A percentile compares a stretch with the other conserved stretches of the same genome.
Evolutionary conservation across 2,329 filamentous ascomycete species (phyloP).

Genomic region (Xylariaceae sp.): DNA sequence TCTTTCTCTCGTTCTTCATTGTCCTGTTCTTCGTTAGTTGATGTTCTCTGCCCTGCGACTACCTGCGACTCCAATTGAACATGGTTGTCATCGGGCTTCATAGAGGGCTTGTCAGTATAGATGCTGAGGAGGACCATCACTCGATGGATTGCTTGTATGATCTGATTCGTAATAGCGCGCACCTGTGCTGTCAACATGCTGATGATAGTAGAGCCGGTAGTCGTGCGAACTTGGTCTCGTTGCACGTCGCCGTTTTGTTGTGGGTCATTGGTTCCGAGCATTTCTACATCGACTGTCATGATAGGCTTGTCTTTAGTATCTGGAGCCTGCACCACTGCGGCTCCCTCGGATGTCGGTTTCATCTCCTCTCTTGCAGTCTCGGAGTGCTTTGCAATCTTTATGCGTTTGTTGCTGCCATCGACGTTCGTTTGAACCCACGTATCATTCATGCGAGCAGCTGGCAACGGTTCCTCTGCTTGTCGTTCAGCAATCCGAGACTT

Average conservation of each 20-base stretch:
- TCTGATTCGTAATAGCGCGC: slow-evolving; percentile 19
- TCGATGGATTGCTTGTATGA: slow-evolving; percentile 17
- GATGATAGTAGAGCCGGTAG: slow-evolving; percentile 13
- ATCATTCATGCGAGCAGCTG: slow-evolving; percentile 34
- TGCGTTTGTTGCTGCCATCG: slow-evolving; percentile 40
- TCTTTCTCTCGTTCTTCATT: not conserved
- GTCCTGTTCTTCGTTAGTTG: not conserved
- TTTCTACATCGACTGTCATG: slow-evolving; percentile 4
- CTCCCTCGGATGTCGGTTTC: too few relatives aligned
- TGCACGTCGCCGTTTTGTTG: not conserved
- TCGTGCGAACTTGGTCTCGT: slow-evolving; percentile 1
- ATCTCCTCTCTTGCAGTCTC: not conserved
- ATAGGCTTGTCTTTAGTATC: not conserved
- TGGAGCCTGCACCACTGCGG: too few relatives aligned
- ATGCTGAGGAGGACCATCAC: slow-evolving; percentile 19
- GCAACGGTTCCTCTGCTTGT: slow-evolving; percentile 23
- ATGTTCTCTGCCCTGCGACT: slow-evolving; percentile 1
- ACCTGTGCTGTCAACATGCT: slow-evolving; percentile 25
- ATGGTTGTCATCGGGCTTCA: slow-evolving; percentile 17
- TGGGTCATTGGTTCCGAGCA: too few relatives aligned
- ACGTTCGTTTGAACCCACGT: slow-evolving; percentile 40
- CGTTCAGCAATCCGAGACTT: slow-evolving; percentile 28
- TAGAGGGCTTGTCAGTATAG: slow-evolving; percentile 20
- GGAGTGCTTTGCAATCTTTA: slow-evolving; percentile 34
- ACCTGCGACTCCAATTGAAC: slow-evolving; percentile 1